A percentile compares a stretch with the other conserved stretches of the same genome.
Evolutionary conservation across 2,329 filamentous ascomycete genomes (phyloP).

Genomic region (Aspergillus glaucus): DNA sequence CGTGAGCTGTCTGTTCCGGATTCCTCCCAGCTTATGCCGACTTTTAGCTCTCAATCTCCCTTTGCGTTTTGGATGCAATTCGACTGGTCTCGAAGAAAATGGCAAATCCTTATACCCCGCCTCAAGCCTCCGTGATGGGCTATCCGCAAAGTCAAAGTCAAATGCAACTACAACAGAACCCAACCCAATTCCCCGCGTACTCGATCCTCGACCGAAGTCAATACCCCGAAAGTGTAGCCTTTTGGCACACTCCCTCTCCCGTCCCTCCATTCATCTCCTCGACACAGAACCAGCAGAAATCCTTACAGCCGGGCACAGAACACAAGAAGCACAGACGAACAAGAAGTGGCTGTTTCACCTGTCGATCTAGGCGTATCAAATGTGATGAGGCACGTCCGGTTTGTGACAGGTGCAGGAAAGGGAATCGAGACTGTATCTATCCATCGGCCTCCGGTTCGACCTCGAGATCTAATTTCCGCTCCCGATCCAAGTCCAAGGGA

Average conservation of each 20-base stretch:
- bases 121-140: slow-evolving; percentile 25
- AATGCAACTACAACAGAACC: slow-evolving; percentile 18
- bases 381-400: slow-evolving; percentile 85
- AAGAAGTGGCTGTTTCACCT: slow-evolving; percentile 89
- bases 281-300: slow-evolving; percentile 24
- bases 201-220: slow-evolving; percentile 29
- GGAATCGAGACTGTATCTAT: slow-evolving; percentile 83
- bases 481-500: slow-evolving; percentile 38
- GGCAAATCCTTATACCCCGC: slow-evolving; percentile 25
- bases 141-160: slow-evolving; percentile 14
- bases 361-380: slow-evolving; percentile 82
- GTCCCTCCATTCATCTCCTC: slow-evolving; percentile 7
- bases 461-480: slow-evolving; percentile 37
- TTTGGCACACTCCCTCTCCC: slow-evolving; percentile 34
- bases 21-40: slow-evolving; percentile 13
- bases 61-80: slow-evolving; percentile 14
- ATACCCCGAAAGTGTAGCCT: slow-evolving; percentile 38
- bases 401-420: slow-evolving; percentile 89
- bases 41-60: slow-evolving; percentile 2
- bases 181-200: slow-evolving; percentile 24
- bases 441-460: slow-evolving; percentile 54
- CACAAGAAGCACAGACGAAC: slow-evolving; percentile 90
- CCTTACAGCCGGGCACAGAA: slow-evolving; percentile 43
- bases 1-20: slow-evolving; percentile 1
- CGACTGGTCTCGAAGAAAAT: slow-evolving; percentile 13